A percentile compares a stretch with the other conserved stretches of the same genome.
phyloP scores from a whole-genome alignment of 208 protist species.

The Trypanosoma mega region DNA sequence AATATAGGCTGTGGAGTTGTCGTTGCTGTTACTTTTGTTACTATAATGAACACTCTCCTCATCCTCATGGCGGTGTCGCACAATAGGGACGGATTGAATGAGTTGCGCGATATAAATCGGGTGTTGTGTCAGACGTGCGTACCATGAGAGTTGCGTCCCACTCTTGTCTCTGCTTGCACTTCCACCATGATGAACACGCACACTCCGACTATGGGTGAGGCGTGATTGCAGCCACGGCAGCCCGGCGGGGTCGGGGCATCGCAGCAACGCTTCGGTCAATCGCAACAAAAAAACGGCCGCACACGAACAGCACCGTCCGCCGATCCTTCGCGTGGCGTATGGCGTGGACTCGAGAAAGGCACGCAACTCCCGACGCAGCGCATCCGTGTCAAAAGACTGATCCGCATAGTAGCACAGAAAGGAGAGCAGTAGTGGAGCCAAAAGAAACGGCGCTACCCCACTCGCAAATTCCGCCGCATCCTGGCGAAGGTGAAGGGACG shows the following conservation, averaged over 20 bases:
- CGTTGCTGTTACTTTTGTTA: no score
- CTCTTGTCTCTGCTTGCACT: no score
- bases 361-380: constrained; percentile 22
- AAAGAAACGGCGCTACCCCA: constrained; percentile 17
- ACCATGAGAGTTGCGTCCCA: no score
- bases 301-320: constrained; percentile 18
- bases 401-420: constrained; percentile 36
- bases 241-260: no score
- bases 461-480: constrained; percentile 21
- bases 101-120: constrained; percentile 8
- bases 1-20: no score
- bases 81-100: neutral
- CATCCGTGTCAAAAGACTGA: constrained; percentile 16
- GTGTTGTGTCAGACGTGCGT: constrained; percentile 18
- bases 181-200: no score
- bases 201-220: no score
- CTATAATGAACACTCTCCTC: no score
- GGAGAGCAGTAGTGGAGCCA: constrained; percentile 27
- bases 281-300: constrained; percentile 24
- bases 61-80: no score
- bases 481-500: neutral
- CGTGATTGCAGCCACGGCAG: constrained; percentile 21
- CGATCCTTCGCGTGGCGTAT: constrained; percentile 9
- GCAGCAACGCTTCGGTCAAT: constrained; percentile 23
- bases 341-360: constrained; percentile 28